Evolutionary conservation across 129 eudicot species (phyloP), one percentile per base, ranked within the genome.

Genomic region (Kitagawia praeruptora): DNA sequence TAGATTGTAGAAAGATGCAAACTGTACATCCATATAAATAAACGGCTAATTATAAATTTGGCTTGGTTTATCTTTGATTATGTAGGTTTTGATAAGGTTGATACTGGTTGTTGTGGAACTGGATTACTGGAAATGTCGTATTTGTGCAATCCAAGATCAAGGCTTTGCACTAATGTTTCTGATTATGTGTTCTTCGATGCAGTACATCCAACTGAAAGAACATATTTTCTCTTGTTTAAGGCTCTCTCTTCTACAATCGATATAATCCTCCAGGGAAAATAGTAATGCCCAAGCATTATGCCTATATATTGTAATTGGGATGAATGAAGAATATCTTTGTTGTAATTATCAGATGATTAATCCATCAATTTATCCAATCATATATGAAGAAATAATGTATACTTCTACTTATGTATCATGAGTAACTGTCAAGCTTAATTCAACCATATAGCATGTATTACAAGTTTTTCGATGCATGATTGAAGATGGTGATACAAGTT

Each of bases 101-200:
- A 42, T 31, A 15, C 78, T 54, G 98, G 96, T 70, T 90, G 95
- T 74, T 90, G 95, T 49, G 92, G 92, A n/a, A 70, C 87, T 18
- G 93, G 92, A 40, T 84, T 80, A 45, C 14, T 89, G 38, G 91
- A 87, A 71, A 82, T 86, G n/a, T 75, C 88, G 12, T 38, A 56
- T 34, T 25, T 84, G 73, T 89, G 94, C 85, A 87, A 87, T 81
- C 86, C 84, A 70, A 67, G 63, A 9, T 79, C 91, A 5, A 64
- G 21, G 18, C 77, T 84, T 42, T 89, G 94, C 75, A 47, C 80
- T 0, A 85, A 89, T 77, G 85, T 87, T 8, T 86, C 91, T 13
- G 85, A 88, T 81, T 87, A 90, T 56, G 88, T 90, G 19, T 90
- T 90, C 61, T 90, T 84, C 81, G 92, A 90, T 51, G 69, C 90